These are phyloP conservation scores for Solanum clarkiae DNA, from an alignment of 257 asterid species.

Conservation along the genomic window DNA sequence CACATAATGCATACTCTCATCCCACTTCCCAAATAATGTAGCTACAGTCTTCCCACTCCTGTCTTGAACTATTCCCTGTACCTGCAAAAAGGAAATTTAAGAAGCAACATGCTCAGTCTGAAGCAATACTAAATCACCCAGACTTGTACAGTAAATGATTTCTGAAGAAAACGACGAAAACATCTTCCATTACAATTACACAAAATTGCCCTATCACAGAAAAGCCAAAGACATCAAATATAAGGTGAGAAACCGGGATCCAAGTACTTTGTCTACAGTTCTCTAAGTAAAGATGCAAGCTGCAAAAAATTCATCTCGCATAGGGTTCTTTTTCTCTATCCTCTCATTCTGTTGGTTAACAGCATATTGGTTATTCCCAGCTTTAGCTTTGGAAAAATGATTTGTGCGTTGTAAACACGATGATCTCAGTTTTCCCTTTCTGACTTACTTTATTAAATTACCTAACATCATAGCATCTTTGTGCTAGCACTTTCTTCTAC, in stretches of 20 bases:
- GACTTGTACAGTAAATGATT: not conserved
- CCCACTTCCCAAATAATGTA: conserved; percentile 90
- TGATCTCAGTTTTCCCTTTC: not conserved
- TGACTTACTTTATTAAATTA: not conserved
- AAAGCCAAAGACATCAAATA: not conserved
- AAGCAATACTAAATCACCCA: not conserved
- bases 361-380: not conserved
- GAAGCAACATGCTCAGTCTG: not conserved
- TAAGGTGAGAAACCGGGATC: not conserved
- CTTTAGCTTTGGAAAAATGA: not conserved
- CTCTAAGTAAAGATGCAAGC: not conserved
- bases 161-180: not conserved
- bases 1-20: conserved; percentile 77
- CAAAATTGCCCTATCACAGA: not conserved
- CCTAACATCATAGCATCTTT: not conserved
- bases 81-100: conserved; percentile 34
- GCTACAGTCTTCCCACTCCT: conserved; percentile 74
- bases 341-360: not conserved
- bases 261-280: not conserved
- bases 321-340: not conserved
- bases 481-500: not conserved
- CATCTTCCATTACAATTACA: not conserved
- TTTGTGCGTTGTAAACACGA: not conserved
- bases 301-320: not conserved
- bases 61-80: conserved; percentile 84